Evolutionary conservation across 192 early-diverging fungal genomes (phyloP).

Genomic region (Entomortierella lignicola): DNA sequence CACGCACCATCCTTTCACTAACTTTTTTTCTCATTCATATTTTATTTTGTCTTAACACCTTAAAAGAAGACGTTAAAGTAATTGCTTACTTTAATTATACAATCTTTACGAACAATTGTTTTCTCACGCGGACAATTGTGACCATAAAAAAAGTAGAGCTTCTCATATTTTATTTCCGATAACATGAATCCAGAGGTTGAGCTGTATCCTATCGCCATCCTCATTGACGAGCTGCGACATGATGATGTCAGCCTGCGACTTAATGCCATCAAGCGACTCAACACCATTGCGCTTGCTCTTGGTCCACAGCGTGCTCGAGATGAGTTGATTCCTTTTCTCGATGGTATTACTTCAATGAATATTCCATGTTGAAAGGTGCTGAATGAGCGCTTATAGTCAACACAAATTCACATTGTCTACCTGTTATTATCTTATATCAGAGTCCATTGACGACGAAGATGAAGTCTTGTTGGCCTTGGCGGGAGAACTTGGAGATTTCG

Average conservation of each 20-base stretch:
- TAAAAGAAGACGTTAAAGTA: too few species aligned
- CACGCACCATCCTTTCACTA: background rate
- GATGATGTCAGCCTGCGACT: constrained; percentile 88
- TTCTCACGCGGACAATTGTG: too few species aligned
- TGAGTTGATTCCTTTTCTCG: constrained; percentile 97
- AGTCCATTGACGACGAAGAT: constrained; percentile 99
- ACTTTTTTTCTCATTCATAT: background rate
- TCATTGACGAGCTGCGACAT: constrained; percentile 94
- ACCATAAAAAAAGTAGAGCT: too few species aligned
- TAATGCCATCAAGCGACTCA: constrained; percentile 83
- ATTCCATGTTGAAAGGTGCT: too few species aligned
- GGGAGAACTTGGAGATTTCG: constrained; percentile 92
- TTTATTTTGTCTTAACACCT: background rate
- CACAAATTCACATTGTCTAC: background rate
- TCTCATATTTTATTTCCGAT: background rate
- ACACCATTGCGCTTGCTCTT: constrained; percentile 90
- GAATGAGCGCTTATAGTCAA: too few species aligned
- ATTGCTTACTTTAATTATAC: too few species aligned
- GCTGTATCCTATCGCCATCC: constrained; percentile 88
- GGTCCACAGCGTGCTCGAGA: constrained; percentile 94
- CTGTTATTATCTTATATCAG: constrained; percentile 55
- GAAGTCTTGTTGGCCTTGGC: constrained; percentile 95
- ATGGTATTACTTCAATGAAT: constrained; percentile 67
- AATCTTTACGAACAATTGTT: too few species aligned
- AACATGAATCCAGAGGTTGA: constrained; percentile 55